Evolutionary conservation across 768 basidiomycete species (phyloP), one percentile per base, ranked within the genome.

Genomic region (Pleurotus salmoneostramineus): DNA sequence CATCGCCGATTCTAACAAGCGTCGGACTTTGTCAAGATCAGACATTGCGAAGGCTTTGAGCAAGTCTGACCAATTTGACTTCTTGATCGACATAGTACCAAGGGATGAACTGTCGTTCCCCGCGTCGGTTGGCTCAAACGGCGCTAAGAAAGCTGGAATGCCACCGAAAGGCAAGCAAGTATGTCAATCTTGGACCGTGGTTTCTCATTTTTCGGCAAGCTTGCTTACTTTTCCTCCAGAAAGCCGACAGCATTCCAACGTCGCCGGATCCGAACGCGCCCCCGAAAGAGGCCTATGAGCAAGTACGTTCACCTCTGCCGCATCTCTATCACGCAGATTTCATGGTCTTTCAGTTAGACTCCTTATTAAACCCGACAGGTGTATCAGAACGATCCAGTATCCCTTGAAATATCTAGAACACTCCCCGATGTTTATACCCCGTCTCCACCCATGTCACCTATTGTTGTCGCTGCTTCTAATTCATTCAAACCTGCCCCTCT

Each of bases 1-100:
- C 60, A 85, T 98, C 56, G 95, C 95, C 14, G 94, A 97, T 73
- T 89, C 93, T 27, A 91, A 95, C 74, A 98, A 97, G 72, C 89
- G 95, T 31, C 89, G 95, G n/a, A 98, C 95, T 2, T 79, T 98
- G 15, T 95, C 93, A 7, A 87, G 93, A 48, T 87, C 92, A 10
- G 95, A 98, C 72, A 95, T 99, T 55, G 90, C 94, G 5, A 91
- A 93, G 66, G 96, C 95, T 0, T 80, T 97, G 59, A 84, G 85
- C 65, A 93, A 94, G 71, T 91, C 89, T 3, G 96, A 98, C 74
- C 94, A 95, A 70, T 98, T 98, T 65, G 96, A 98, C 74, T 98
- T 98, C 67, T 77, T 98, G 58, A 96, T 98, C 68, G 96, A 98
- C 71, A 93, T 97, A 58, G 88, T 96, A 1, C 95, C 95, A 0